These are phyloP conservation scores for Verticillium alfalfae DNA, from an alignment of 2,329 filamentous ascomycete genomes.

Conservation along the genomic window DNA sequence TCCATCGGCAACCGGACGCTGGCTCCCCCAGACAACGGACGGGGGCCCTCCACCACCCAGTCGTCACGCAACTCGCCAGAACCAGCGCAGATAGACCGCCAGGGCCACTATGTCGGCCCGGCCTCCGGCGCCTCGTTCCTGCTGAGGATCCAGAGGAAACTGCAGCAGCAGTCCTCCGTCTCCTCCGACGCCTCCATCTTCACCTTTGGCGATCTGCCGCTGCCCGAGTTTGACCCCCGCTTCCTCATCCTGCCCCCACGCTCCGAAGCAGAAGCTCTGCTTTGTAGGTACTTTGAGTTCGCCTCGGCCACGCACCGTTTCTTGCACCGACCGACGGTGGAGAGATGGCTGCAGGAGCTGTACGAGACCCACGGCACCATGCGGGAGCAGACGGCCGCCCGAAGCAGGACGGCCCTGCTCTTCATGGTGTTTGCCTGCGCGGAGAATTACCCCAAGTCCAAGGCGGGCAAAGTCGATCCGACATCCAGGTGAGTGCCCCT, in stretches of 20 bases:
- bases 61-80: constrained; percentile 16
- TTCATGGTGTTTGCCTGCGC: constrained; percentile 47
- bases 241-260: constrained; percentile 33
- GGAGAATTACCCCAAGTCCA: constrained; percentile 28
- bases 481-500: constrained; percentile 5
- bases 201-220: constrained; percentile 44
- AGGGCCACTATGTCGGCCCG: constrained; percentile 24
- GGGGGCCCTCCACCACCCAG: neutral
- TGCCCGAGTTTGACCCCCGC: constrained; percentile 28
- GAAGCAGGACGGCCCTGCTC: constrained; percentile 33
- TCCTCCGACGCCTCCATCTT: constrained; percentile 36
- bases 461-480: constrained; percentile 10
- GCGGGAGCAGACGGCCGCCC: constrained; percentile 15
- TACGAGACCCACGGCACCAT: constrained; percentile 24
- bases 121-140: constrained; percentile 22
- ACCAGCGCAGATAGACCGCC: constrained; percentile 19
- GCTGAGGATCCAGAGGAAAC: constrained; percentile 21
- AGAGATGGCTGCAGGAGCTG: constrained; percentile 37
- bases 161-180: constrained; percentile 35
- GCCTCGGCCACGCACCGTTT: constrained; percentile 51
- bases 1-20: constrained; percentile 1
- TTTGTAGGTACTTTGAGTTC: constrained; percentile 49
- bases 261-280: constrained; percentile 24
- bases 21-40: neutral
- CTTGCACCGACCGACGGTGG: constrained; percentile 43